Base-by-base conservation (phyloP, 495 filamentous ascomycete species). In the Xylaria bambusicola region DNA sequence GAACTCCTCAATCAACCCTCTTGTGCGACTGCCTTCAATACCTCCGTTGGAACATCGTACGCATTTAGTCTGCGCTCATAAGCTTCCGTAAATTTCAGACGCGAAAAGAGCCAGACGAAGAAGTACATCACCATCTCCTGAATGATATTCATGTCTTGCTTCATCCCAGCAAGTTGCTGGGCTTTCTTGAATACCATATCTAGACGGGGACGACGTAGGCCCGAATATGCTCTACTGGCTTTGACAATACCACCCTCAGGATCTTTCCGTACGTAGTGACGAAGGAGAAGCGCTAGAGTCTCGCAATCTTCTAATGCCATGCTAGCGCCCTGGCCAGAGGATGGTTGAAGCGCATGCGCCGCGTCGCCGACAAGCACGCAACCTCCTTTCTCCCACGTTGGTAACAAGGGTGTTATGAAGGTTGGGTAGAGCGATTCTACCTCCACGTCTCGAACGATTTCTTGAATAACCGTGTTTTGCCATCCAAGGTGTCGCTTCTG, bases 361-460 rank as follows among this genome's bases (percentile, higher is more conserved):
- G 77, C 74, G 66, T 78, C 77, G 6, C 76, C 76, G 13, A 77
- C 51, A 45, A 78, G 51, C n/a, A 75, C 68, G 68, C 69, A 64
- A 58, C 73, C 46, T 5, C 56, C 56, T 23, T 44, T 58, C 7
- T 58, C 56, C 64, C 64, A 64, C 12, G 21, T 61, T 20, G 62
- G 61, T 1, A 86, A 74, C 17, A 73, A 61, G 4, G 77, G 77
- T 0, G 74, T 67, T 3, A 75, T 78, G 74, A 79, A 84, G 2
- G 76, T 82, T 17, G 81, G 81, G 62, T 82, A 84, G 56, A 84
- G 72, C 60, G 63, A 76, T 27, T 80, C 63, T 3, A 84, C 70
- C 1, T 76, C 65, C 1, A 72, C 71, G 6, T 65, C 63, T 8
- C 59, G 45, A 13, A 85, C 60, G 40, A 84, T 74, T 21, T 71